phyloP scores from a whole-genome alignment of 2,329 filamentous ascomycete species.

The Bimuria novae-zelandiae region DNA sequence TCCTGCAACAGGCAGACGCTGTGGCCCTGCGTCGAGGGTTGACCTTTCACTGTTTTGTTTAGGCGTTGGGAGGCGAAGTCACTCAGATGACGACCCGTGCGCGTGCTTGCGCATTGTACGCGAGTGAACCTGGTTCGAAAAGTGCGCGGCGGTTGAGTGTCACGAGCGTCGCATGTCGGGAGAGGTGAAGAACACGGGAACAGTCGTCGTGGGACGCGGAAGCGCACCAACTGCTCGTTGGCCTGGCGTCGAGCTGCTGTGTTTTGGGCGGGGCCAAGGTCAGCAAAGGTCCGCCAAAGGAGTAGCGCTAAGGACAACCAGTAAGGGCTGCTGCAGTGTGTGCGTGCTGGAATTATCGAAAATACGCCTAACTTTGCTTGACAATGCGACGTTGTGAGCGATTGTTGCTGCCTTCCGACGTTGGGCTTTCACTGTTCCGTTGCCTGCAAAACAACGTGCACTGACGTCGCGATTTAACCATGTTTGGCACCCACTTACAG shows the following conservation, averaged over 20 bases:
- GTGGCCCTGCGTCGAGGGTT: slow-evolving; percentile 11
- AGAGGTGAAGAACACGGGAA: slow-evolving; percentile 18
- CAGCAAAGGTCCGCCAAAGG: slow-evolving; percentile 2
- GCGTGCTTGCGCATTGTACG: slow-evolving; percentile 36
- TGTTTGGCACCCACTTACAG: slow-evolving; percentile 4
- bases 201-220: background rate
- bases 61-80: slow-evolving; percentile 33
- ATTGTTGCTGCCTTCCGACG: background rate
- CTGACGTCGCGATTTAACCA: slow-evolving; percentile 11
- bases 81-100: slow-evolving; percentile 39
- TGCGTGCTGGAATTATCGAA: no score
- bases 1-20: slow-evolving; percentile 22
- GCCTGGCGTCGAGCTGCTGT: slow-evolving; percentile 6
- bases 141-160: slow-evolving; percentile 6
- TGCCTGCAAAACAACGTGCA: slow-evolving; percentile 1
- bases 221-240: slow-evolving; percentile 9
- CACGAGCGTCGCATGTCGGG: slow-evolving; percentile 28
- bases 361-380: background rate
- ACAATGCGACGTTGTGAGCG: background rate
- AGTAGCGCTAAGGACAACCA: background rate
- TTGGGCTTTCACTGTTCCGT: background rate
- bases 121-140: slow-evolving; percentile 5
- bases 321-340: background rate
- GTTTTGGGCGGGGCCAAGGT: slow-evolving; percentile 11
- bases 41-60: slow-evolving; percentile 21